Conservation (phyloP, 1,284 basidiomycete genomes). For the Trametes versicolor region DNA sequence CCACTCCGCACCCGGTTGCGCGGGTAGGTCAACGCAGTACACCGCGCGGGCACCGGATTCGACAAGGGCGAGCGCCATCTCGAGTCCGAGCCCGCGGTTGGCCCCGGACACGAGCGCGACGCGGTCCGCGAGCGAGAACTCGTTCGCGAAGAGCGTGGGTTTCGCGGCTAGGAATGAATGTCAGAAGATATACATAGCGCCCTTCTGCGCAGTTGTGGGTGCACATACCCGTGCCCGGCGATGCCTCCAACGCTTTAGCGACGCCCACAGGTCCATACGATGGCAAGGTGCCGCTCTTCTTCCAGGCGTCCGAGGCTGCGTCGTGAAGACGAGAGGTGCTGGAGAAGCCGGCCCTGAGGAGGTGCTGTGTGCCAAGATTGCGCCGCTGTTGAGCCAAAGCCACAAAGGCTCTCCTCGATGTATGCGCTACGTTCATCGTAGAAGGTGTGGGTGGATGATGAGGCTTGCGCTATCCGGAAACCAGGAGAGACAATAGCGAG, state of each 20-base stretch:
- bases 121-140: conserved; percentile 80
- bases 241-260: conserved; percentile 61
- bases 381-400: conserved; percentile 6
- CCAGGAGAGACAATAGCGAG: background rate
- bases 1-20: conserved; percentile 76
- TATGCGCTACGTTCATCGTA: conserved; percentile 10
- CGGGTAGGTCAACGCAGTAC: conserved; percentile 80
- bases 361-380: background rate
- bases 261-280: conserved; percentile 71
- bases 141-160: conserved; percentile 63
- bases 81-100: conserved; percentile 84
- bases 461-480: background rate
- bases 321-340: conserved; percentile 28
- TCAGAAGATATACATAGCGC: background rate
- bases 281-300: conserved; percentile 49
- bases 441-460: background rate
- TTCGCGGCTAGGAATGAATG: conserved; percentile 27
- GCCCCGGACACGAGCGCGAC: conserved; percentile 83
- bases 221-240: conserved; percentile 35
- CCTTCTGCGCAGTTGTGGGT: background rate
- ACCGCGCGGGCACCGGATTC: conserved; percentile 83
- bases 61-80: conserved; percentile 80
- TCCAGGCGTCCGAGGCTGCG: conserved; percentile 43
- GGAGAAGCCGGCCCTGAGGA: conserved; percentile 25
- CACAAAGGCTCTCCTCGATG: conserved; percentile 10